Evolutionary conservation across 192 early-diverging fungal species (phyloP).

Genomic region (Coemansia aciculifera): DNA sequence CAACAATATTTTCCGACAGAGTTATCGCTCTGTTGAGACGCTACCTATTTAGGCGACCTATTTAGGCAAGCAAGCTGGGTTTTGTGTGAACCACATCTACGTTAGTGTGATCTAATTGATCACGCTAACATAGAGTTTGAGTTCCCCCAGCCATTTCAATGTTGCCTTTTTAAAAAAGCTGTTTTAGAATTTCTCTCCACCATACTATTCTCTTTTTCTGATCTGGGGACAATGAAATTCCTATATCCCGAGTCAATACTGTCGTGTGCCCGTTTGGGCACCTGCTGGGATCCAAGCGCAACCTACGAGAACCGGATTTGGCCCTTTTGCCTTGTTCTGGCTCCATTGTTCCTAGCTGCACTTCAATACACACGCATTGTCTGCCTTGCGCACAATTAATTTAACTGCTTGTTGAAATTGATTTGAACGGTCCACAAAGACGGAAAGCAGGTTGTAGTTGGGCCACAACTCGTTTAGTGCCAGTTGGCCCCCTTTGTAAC

Average conservation of each 20-base stretch:
- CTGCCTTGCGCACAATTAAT: constrained; percentile 6
- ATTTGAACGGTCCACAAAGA: not conserved
- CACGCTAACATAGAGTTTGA: too few species aligned
- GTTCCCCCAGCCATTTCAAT: too few species aligned
- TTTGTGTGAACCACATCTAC: too few species aligned
- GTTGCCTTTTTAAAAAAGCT: too few species aligned
- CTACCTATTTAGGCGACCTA: too few species aligned
- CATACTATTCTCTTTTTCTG: not conserved
- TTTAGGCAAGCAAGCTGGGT: too few species aligned
- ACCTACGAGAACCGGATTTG: constrained; percentile 11
- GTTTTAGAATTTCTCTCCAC: too few species aligned
- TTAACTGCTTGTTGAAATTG: constrained; percentile 10
- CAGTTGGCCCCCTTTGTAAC: constrained; percentile 2
- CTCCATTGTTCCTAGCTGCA: not conserved
- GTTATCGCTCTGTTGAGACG: too few species aligned
- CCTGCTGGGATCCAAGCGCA: constrained; percentile 4
- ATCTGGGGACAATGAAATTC: not conserved
- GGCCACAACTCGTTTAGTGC: constrained; percentile 8
- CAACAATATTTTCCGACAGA: too few species aligned
- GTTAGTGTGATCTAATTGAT: too few species aligned
- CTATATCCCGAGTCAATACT: not conserved
- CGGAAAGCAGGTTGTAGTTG: constrained; percentile 4
- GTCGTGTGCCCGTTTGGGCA: not conserved
- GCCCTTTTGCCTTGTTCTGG: not conserved
- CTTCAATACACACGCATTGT: constrained; percentile 1